These are phyloP conservation scores for Stephanodiscus triporus DNA, from an alignment of 108 stramenopile genomes.

Conservation along the genomic window DNA sequence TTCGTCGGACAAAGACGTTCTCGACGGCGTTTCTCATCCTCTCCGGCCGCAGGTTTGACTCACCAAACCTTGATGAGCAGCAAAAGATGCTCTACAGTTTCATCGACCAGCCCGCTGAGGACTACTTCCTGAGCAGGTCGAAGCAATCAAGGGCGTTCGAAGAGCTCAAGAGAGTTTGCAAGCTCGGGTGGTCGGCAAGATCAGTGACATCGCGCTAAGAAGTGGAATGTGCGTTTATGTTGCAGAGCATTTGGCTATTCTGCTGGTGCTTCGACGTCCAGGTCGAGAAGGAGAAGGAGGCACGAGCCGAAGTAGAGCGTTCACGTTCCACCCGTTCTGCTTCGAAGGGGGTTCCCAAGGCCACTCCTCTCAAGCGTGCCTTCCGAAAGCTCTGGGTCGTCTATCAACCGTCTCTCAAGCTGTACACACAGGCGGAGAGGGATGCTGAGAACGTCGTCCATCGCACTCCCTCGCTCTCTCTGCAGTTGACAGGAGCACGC, in stretches of 20 bases:
- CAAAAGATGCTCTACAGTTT: background rate
- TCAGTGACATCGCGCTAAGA: background rate
- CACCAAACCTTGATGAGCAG: background rate
- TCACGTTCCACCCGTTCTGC: background rate
- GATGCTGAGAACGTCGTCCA: background rate
- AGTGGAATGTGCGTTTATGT: background rate
- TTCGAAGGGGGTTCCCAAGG: background rate
- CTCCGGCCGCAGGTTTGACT: background rate
- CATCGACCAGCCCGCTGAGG: background rate
- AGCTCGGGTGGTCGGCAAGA: background rate
- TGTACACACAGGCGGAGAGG: background rate
- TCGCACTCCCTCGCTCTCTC: constrained; percentile 1
- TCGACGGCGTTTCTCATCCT: background rate
- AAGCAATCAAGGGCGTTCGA: background rate
- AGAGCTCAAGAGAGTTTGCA: background rate
- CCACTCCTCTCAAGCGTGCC: constrained; percentile 2
- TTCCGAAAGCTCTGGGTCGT: background rate
- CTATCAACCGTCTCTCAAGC: background rate
- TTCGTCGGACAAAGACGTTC: no score
- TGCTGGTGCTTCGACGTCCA: constrained; percentile 1
- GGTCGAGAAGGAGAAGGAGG: background rate
- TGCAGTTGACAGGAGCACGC: background rate
- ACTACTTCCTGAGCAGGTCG: background rate
- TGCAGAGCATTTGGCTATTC: background rate
- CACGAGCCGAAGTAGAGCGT: background rate